phyloP scores from a whole-genome alignment of 2,329 filamentous ascomycete genomes.

The Aureobasidium sp. region DNA sequence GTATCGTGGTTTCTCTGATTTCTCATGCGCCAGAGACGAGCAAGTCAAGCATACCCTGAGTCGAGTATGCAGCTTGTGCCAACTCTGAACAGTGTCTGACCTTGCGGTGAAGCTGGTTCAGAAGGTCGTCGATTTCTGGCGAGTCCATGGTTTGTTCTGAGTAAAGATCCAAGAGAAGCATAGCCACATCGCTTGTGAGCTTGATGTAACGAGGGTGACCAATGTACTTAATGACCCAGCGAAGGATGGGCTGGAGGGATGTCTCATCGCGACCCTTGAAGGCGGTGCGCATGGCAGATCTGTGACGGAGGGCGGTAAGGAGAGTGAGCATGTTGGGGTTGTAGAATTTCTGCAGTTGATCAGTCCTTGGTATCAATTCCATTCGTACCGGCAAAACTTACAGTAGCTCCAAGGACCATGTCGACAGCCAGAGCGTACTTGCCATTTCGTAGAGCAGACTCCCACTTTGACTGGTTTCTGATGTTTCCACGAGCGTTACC shows the following conservation, averaged over 20 bases:
- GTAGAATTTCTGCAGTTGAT: slow-evolving; percentile 16
- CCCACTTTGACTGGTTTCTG: slow-evolving; percentile 67
- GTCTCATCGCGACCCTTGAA: slow-evolving; percentile 74
- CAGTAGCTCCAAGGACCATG: slow-evolving; percentile 50
- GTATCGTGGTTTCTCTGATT: not conserved
- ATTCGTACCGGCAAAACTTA: not conserved
- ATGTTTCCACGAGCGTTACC: slow-evolving; percentile 56
- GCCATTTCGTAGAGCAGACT: slow-evolving; percentile 68
- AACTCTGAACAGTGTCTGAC: slow-evolving; percentile 74
- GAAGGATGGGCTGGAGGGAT: slow-evolving; percentile 70
- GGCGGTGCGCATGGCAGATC: slow-evolving; percentile 73
- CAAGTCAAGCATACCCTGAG: slow-evolving; percentile 81
- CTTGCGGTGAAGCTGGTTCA: slow-evolving; percentile 59
- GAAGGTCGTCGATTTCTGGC: slow-evolving; percentile 60
- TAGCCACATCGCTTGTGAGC: slow-evolving; percentile 73
- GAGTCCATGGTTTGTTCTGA: slow-evolving; percentile 65
- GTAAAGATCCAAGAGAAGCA: slow-evolving; percentile 81
- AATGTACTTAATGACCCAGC: slow-evolving; percentile 75
- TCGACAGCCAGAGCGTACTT: slow-evolving; percentile 73
- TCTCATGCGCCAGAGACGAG: slow-evolving; percentile 44
- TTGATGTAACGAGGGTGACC: slow-evolving; percentile 72
- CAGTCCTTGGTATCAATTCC: not conserved
- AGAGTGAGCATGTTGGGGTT: slow-evolving; percentile 56
- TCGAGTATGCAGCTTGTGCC: slow-evolving; percentile 73
- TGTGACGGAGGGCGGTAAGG: slow-evolving; percentile 76